Base-by-base conservation (phyloP, 768 basidiomycete genomes). In the Naganishia friedmannii region DNA sequence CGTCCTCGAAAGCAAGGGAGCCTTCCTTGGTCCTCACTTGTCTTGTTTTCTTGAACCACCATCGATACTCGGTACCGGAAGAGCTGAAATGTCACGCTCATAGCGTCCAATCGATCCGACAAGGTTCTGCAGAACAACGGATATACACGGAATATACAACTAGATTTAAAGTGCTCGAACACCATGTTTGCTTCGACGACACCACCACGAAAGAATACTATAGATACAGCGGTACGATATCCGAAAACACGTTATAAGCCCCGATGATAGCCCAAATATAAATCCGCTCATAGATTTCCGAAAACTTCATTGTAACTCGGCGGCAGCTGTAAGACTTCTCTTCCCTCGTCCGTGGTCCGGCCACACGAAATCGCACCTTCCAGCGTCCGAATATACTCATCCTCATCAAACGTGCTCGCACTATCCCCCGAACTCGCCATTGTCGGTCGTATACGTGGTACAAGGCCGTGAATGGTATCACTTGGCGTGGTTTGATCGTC, bases 261-360 rank as follows among this genome's bases (percentile, higher is more conserved):
- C 48, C 21, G 6, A 5, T 4, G 23, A 23, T 7, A 51, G 6
- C n/a, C n/a, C 48, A 12, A 26, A 51, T 15, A 51, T 21, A 3
- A 26, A 51, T n/a, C 19, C n/a, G 48, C 48, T 51, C 29, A 63
- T 9, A 63, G 42, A 63, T 42, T 28, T 29, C 60, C 60, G 26
- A 63, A 63, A 23, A 63, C 60, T 42, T 63, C 60, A 26, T 63
- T 45, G 26, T 63, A 63, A 17, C 60, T 63, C 39, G 60, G 60
- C 23, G 60, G 60, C 26, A 63, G 26, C 39, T 63, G 60, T 10
- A 26, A n/a, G 23, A 45, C 60, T 23, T 63, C 60, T 28, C 19
- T 42, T 12, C 60, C 39, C 1, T 63, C 60, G 31, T 63, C 60
- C 23, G 37, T 45, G 12, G 9, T 63, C 29, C 31, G 1, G 23